These are phyloP conservation scores for Trametes meyenii DNA, from an alignment of 768 basidiomycete species.

Conservation along the genomic window DNA sequence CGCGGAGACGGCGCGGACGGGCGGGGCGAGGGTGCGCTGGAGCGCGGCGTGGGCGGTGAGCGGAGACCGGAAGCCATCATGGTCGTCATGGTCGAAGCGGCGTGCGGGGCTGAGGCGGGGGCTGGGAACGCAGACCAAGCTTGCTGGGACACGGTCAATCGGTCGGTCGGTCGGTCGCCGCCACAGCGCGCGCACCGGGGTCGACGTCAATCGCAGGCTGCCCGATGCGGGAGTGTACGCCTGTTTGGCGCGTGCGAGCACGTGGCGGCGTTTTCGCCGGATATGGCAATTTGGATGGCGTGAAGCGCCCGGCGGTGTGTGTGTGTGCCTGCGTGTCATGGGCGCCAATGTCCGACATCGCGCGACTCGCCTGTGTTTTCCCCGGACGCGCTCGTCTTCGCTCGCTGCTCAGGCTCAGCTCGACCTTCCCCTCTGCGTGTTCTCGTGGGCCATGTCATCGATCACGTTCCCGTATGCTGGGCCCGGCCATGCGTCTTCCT, in stretches of 20 bases:
- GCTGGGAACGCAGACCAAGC: not conserved
- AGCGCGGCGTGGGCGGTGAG: conserved; percentile 27
- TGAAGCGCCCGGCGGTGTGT: not conserved
- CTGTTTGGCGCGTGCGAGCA: conserved; percentile 18
- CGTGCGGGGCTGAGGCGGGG: not conserved
- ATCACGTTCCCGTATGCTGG: conserved; percentile 60
- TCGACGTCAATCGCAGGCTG: not conserved
- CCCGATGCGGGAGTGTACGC: conserved; percentile 18
- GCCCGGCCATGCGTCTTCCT: conserved; percentile 39
- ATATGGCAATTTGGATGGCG: not conserved
- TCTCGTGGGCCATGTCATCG: conserved; percentile 56
- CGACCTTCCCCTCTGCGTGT: not conserved
- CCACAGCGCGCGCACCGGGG: conserved; percentile 8
- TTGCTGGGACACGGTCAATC: not conserved
- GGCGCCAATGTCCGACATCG: conserved; percentile 4
- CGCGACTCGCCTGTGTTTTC: conserved; percentile 9
- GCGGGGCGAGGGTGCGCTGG: conserved; percentile 59
- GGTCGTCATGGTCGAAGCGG: conserved; percentile 17
- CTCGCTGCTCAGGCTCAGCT: not conserved
- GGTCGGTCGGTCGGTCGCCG: conserved; percentile 4
- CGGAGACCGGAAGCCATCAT: conserved; percentile 22
- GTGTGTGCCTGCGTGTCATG: conserved; percentile 6
- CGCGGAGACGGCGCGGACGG: conserved; percentile 53
- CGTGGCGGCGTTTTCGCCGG: conserved; percentile 19
- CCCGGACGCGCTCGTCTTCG: not conserved